Evolutionary conservation across 305 asterid species (phyloP), one percentile per base, ranked within the genome.

Genomic region (Fraxinus albicans): DNA sequence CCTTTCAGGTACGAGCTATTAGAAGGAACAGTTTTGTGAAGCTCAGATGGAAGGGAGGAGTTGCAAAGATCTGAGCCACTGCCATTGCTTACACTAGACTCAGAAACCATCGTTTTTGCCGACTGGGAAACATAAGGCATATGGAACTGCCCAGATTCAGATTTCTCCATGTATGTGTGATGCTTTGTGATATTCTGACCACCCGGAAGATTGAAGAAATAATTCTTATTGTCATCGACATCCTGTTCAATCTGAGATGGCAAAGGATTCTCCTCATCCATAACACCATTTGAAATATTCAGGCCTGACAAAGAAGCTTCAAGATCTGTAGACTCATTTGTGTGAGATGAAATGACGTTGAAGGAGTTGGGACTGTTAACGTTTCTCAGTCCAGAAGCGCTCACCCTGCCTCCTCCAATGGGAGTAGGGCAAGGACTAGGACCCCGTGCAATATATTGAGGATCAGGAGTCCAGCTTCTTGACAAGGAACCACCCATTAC

Each of bases 381-480:
- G 82, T 80, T 88, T 83, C 92, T 89, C 87, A 91, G 93, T 79
- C 95, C 98, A 23, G 91, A 83, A 85, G 86, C 89, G 75, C 67
- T 89, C 15, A 38, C 83, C 85, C 98, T 86, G 80, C 95, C 93
- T 77, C 94, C 96, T 80, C 98, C 99, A 87, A 96, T 95, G 81
- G 98, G 97, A 47, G 95, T 90, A 50, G 92, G 97, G 86, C 93
- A 90, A 77, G 98, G 99, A 86, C 99, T 96, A 76, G 99, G 98
- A 67, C 91, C 96, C 89, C 97, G 89, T 8, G 92, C 92, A 81
- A 92, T 88, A 86, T 87, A 94, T 78, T 92, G 97, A 80, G 97
- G 88, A 88, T 96, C 98, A 35, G 99, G 99, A 36, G 99, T 96
- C 40, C 97, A 89, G 90, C 99, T 94, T 86, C 98, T 93, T 38